Percentiles rank a stretch among this genome's conserved stretches.
Evolutionary conservation across 140 eudicot genomes (phyloP).

Genomic region (Erigeron philadelphicus): DNA sequence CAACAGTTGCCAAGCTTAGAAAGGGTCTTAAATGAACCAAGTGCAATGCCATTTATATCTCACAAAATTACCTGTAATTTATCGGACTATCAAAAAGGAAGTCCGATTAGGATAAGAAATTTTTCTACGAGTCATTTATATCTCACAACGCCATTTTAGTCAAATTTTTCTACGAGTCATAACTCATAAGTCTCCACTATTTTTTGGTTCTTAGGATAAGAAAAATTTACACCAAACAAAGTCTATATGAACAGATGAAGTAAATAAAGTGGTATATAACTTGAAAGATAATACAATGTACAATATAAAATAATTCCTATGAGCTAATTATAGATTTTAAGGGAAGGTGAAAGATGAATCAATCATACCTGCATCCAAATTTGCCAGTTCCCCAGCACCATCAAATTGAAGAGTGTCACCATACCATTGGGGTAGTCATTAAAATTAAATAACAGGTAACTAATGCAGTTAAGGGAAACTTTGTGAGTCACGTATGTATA

Average conservation of each 20-base stretch:
- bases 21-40: too few species aligned
- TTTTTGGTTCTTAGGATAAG: too few species aligned
- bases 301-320: neutral
- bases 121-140: too few species aligned
- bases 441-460: slow-evolving; percentile 65
- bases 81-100: too few species aligned
- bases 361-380: slow-evolving; percentile 83
- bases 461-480: slow-evolving; percentile 52
- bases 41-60: too few species aligned
- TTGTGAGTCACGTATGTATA: neutral
- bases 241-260: neutral
- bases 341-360: neutral
- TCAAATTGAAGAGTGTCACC: slow-evolving; percentile 92
- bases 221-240: too few species aligned
- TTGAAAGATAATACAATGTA: neutral
- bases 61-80: too few species aligned
- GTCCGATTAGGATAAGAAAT: too few species aligned
- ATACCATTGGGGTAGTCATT: slow-evolving; percentile 95
- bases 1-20: too few species aligned
- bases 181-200: neutral
- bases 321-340: neutral
- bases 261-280: neutral
- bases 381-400: slow-evolving; percentile 95
- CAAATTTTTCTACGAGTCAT: too few species aligned
- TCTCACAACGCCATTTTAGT: too few species aligned